These are phyloP conservation scores for Cladosporium sp. DNA, from an alignment of 2,329 filamentous ascomycete genomes.

Conservation along the genomic window DNA sequence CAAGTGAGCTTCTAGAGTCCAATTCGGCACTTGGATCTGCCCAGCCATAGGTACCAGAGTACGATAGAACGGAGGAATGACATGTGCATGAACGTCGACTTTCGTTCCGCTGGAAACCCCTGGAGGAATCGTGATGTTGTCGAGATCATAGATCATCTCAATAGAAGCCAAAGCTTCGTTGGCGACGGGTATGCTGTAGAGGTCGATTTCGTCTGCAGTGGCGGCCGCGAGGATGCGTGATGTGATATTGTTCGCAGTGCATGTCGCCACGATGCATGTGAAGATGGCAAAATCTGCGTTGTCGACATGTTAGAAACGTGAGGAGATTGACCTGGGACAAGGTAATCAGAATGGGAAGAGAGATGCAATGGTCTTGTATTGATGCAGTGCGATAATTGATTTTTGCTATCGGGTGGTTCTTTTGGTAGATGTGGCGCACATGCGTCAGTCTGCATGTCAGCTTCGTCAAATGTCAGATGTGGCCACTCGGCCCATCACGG, in stretches of 20 bases:
- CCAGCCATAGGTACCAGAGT: conserved; percentile 31
- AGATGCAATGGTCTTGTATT: too few species aligned
- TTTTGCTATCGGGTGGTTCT: not conserved
- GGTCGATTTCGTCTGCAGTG: conserved; percentile 25
- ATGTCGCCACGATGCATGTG: not conserved
- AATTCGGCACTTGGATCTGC: conserved; percentile 30
- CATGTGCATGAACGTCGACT: conserved; percentile 36
- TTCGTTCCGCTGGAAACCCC: conserved; percentile 21
- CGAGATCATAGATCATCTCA: conserved; percentile 18
- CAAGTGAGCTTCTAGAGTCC: conserved; percentile 28
- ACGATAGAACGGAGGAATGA: conserved; percentile 32
- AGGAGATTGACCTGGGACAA: too few species aligned
- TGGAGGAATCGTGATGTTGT: conserved; percentile 11
- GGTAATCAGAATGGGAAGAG: too few species aligned
- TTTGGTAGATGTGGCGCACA: not conserved
- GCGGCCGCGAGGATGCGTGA: conserved; percentile 6
- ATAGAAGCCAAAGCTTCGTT: conserved; percentile 29
- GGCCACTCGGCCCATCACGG: too few species aligned
- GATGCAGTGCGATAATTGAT: not conserved
- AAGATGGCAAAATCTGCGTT: not conserved
- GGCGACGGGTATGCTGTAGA: conserved; percentile 30
- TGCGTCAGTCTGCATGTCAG: not conserved
- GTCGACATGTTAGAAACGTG: too few species aligned
- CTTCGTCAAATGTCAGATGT: too few species aligned
- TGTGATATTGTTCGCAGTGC: conserved; percentile 1